Conservation (phyloP, 495 filamentous ascomycete species). For the Tuber magnatum region DNA sequence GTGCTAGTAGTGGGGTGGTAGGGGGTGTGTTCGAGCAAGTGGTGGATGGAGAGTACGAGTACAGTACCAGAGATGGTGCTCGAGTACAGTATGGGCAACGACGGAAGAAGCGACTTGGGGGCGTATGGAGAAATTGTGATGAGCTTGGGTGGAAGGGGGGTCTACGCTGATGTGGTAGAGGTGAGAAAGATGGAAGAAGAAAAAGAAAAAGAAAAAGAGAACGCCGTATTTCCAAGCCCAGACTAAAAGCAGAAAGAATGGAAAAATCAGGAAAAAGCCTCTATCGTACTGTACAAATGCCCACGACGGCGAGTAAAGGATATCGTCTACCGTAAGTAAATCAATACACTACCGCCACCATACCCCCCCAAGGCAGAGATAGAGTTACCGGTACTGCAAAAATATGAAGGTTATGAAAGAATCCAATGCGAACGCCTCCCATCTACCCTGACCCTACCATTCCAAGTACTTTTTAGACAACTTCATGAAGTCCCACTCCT, state of each 20-base stretch:
- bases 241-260: not conserved
- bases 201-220: not conserved
- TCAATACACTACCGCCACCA: not conserved
- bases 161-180: not conserved
- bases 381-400: not conserved
- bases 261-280: not conserved
- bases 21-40: not conserved
- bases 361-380: not conserved
- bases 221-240: not conserved
- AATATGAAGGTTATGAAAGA: not conserved
- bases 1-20: not conserved
- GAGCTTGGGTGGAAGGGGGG: not conserved
- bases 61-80: no score
- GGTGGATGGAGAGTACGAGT: not conserved
- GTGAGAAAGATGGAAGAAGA: not conserved
- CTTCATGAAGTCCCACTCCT: not conserved
- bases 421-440: not conserved
- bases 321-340: not conserved
- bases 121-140: not conserved
- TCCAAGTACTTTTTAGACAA: not conserved
- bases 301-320: not conserved
- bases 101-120: not conserved
- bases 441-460: not conserved
- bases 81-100: not conserved
- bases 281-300: not conserved